Conservation (phyloP, 2,329 filamentous ascomycete genomes). For the Pseudocercospora eumusae region DNA sequence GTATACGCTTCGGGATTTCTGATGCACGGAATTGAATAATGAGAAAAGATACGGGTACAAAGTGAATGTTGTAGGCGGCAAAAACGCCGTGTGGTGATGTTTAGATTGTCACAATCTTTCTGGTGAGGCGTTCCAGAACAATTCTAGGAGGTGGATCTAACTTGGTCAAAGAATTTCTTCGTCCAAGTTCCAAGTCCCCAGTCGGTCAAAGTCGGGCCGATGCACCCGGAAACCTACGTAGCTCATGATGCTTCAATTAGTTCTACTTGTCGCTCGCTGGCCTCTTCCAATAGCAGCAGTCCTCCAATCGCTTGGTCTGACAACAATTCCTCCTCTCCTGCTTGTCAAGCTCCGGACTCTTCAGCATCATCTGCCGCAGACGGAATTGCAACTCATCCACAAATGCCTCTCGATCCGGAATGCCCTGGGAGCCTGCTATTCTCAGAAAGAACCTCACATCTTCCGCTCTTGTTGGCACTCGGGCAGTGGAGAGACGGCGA, state of each 20-base stretch:
- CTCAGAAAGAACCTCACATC: slow-evolving; percentile 18
- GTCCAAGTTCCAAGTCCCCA: background rate
- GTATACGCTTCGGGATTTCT: background rate
- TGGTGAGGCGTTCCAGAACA: background rate
- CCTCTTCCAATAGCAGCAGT: slow-evolving; percentile 1
- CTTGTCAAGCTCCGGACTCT: background rate
- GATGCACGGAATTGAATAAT: background rate
- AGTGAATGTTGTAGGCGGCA: background rate
- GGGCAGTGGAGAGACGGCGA: background rate
- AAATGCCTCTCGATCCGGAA: slow-evolving; percentile 17
- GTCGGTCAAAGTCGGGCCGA: background rate
- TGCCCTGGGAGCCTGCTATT: slow-evolving; percentile 9
- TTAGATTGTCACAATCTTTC: background rate
- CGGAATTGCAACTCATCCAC: slow-evolving; percentile 17
- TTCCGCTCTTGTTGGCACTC: slow-evolving; percentile 13
- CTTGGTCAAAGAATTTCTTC: background rate
- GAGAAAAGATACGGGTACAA: background rate
- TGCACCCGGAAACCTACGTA: background rate
- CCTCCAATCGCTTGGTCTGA: background rate
- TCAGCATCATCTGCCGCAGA: slow-evolving; percentile 12
- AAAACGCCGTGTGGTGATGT: background rate
- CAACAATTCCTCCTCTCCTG: background rate
- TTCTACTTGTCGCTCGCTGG: background rate
- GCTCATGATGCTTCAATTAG: background rate
- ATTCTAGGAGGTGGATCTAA: background rate